Conservation (phyloP, 2,329 filamentous ascomycete genomes). For the Curvularia hawaiiensis region DNA sequence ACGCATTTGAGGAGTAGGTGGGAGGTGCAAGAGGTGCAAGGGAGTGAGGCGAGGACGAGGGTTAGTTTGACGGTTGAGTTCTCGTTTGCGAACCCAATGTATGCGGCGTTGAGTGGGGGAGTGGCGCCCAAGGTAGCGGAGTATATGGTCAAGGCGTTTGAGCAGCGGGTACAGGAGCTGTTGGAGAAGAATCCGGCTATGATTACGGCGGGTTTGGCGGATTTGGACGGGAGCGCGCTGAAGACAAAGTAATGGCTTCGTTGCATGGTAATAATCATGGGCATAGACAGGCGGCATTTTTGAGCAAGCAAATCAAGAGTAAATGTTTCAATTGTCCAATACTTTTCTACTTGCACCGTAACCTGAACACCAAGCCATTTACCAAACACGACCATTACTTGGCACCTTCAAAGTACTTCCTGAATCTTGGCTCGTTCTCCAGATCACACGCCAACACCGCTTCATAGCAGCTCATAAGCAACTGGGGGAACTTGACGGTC, state of each 20-base stretch:
- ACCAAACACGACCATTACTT: conserved; percentile 5
- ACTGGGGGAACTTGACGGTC: conserved; percentile 76
- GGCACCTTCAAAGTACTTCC: conserved; percentile 15
- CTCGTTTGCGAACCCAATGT: conserved; percentile 86
- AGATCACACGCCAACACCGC: conserved; percentile 15
- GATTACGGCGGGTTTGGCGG: conserved; percentile 29
- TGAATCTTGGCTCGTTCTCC: conserved; percentile 13
- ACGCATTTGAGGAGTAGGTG: conserved; percentile 72
- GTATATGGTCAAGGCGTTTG: conserved; percentile 93
- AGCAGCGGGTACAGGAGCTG: conserved; percentile 72
- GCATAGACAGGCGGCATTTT: neutral
- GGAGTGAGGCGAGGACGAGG: conserved; percentile 63
- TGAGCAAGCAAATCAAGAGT: neutral
- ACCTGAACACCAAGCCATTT: neutral
- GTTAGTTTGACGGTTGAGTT: conserved; percentile 80
- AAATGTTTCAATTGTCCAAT: neutral
- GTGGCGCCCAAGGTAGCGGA: conserved; percentile 84
- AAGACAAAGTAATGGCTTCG: conserved; percentile 15
- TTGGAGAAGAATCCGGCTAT: conserved; percentile 34
- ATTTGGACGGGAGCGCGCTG: conserved; percentile 34
- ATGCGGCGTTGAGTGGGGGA: conserved; percentile 78
- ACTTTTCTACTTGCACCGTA: neutral
- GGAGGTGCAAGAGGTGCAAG: conserved; percentile 56
- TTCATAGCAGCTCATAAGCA: conserved; percentile 79
- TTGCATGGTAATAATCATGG: neutral